These are phyloP conservation scores for Zygoascus ofunaensis DNA, from an alignment of 805 yeast species.

Conservation along the genomic window DNA sequence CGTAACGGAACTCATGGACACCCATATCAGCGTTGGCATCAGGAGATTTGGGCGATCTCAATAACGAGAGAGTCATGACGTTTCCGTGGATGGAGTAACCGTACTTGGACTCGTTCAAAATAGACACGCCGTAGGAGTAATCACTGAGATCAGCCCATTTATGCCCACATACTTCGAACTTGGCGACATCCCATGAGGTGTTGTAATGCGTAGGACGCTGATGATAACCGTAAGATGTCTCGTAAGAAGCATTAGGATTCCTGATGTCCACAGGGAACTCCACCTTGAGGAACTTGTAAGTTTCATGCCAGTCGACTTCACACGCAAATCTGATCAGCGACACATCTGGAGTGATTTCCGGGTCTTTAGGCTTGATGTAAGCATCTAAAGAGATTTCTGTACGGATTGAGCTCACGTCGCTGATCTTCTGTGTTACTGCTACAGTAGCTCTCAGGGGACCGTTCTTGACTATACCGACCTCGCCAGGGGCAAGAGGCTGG, in stretches of 20 bases:
- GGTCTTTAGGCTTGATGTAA: conserved; percentile 20
- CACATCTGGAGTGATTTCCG: conserved; percentile 21
- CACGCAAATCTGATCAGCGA: conserved; percentile 45
- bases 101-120: conserved; percentile 77
- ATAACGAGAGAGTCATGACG: conserved; percentile 70
- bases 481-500: conserved; percentile 38
- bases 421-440: conserved; percentile 50
- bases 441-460: conserved; percentile 59
- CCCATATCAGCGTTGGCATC: conserved; percentile 96
- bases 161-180: conserved; percentile 92
- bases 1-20: conserved; percentile 69
- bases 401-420: conserved; percentile 47
- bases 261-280: conserved; percentile 86
- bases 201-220: conserved; percentile 90
- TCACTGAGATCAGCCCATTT: conserved; percentile 90
- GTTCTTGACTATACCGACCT: conserved; percentile 33
- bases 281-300: conserved; percentile 80
- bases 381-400: conserved; percentile 67
- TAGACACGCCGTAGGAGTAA: conserved; percentile 73
- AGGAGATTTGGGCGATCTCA: conserved; percentile 90
- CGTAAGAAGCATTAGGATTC: conserved; percentile 73
- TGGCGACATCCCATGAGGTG: conserved; percentile 94
- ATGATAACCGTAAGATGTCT: conserved; percentile 89
- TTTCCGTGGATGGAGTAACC: conserved; percentile 95
- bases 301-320: conserved; percentile 78